These are phyloP conservation scores for Kalmusia sp. DNA, from an alignment of 2,329 filamentous ascomycete genomes.

Conservation along the genomic window DNA sequence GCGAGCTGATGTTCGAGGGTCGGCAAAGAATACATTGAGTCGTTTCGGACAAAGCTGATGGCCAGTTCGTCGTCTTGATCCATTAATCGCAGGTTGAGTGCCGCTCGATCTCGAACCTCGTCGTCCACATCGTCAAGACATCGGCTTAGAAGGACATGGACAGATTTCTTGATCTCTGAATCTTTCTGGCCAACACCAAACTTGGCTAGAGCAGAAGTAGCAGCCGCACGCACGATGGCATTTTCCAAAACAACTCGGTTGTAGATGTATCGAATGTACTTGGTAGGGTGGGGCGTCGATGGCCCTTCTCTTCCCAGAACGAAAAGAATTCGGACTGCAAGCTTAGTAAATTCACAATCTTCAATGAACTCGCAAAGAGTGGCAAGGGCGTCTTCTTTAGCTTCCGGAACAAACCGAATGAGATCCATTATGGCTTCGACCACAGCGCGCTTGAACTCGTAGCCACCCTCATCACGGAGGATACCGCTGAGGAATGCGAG, in stretches of 20 bases:
- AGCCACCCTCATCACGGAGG: conserved; percentile 93
- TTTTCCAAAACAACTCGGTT: conserved; percentile 98
- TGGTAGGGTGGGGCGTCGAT: conserved; percentile 93
- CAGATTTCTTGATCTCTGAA: conserved; percentile 94
- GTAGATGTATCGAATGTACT: conserved; percentile 99
- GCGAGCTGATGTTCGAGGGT: conserved; percentile 97
- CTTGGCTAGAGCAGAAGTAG: conserved; percentile 93
- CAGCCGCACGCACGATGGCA: conserved; percentile 91
- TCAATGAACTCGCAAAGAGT: conserved; percentile 99
- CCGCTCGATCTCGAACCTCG: conserved; percentile 94
- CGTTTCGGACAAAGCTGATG: conserved; percentile 89
- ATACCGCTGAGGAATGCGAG: conserved; percentile 97
- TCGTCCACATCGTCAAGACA: conserved; percentile 98
- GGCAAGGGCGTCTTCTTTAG: conserved; percentile 80
- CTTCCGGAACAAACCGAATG: conserved; percentile 97
- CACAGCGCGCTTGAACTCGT: conserved; percentile 96
- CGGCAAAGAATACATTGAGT: conserved; percentile 93
- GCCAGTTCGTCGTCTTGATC: conserved; percentile 88
- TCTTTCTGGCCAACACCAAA: conserved; percentile 96
- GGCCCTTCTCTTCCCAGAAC: conserved; percentile 93
- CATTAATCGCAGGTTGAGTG: conserved; percentile 91
- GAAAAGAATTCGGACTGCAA: conserved; percentile 93
- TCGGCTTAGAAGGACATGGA: conserved; percentile 87
- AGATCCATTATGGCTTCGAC: conserved; percentile 99
- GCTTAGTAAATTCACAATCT: conserved; percentile 98